Evolutionary conservation across 2,329 filamentous ascomycete genomes (phyloP).

Genomic region (Trichothecium roseum): DNA sequence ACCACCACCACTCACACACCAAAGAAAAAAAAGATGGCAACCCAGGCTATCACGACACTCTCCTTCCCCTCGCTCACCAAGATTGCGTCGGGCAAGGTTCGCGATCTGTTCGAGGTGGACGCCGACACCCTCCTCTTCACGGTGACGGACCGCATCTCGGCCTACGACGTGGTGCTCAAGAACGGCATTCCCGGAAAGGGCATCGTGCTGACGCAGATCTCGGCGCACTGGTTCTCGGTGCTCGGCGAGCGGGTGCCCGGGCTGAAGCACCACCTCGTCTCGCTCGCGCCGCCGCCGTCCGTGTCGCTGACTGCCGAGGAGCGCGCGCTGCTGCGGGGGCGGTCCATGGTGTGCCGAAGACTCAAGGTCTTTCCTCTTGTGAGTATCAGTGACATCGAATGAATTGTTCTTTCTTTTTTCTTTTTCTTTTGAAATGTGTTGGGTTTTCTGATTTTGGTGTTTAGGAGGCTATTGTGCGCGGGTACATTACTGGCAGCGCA

Average conservation of each 20-base stretch:
- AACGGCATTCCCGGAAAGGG: slow-evolving; percentile 53
- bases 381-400: slow-evolving; percentile 27
- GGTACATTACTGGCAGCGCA: slow-evolving; percentile 78
- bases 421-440: too few relatives aligned
- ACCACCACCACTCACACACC: too few relatives aligned
- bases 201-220: slow-evolving; percentile 33
- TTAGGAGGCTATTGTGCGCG: slow-evolving; percentile 45
- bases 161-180: slow-evolving; percentile 83
- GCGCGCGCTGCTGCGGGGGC: slow-evolving; percentile 42
- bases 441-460: neutral
- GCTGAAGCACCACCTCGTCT: slow-evolving; percentile 42
- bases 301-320: slow-evolving; percentile 28
- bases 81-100: slow-evolving; percentile 53
- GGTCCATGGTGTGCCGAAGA: slow-evolving; percentile 68
- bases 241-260: slow-evolving; percentile 32
- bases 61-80: slow-evolving; percentile 21
- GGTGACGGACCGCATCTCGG: slow-evolving; percentile 83
- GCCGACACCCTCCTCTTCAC: slow-evolving; percentile 65
- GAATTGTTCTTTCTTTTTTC: slow-evolving; percentile 9
- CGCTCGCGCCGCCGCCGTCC: slow-evolving; percentile 22
- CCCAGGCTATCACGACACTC: slow-evolving; percentile 15
- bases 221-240: slow-evolving; percentile 44
- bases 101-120: slow-evolving; percentile 69
- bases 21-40: too few relatives aligned
- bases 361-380: slow-evolving; percentile 56